These are phyloP conservation scores for Suillus cothurnatus DNA, from an alignment of 768 basidiomycete species.

Conservation along the genomic window DNA sequence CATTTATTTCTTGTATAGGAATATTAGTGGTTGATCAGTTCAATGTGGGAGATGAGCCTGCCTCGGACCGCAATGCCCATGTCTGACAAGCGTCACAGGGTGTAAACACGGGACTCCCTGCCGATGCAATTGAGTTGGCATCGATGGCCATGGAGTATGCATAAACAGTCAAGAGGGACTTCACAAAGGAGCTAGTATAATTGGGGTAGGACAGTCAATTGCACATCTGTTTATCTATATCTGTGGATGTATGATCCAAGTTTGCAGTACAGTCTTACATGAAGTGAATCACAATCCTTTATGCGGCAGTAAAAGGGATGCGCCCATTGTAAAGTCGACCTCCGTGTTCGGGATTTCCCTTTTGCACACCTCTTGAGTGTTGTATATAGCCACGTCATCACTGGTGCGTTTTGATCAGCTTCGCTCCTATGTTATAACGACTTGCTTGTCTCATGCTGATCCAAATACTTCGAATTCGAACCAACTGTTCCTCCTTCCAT, in stretches of 20 bases:
- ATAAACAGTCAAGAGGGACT: background rate
- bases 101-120: background rate
- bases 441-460: background rate
- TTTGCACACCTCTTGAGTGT: too few species aligned
- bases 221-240: background rate
- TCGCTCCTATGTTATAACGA: background rate
- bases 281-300: background rate
- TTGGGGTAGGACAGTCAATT: background rate
- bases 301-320: background rate
- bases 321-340: too few species aligned
- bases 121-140: background rate
- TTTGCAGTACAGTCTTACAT: background rate
- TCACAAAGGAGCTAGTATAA: background rate
- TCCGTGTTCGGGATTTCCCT: too few species aligned
- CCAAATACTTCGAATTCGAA: background rate
- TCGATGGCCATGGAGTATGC: background rate
- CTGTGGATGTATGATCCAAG: background rate
- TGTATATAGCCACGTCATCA: too few species aligned
- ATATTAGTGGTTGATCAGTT: background rate
- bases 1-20: background rate
- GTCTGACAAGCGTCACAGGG: background rate
- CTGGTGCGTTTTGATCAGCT: background rate
- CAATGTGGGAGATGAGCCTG: background rate
- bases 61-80: background rate
- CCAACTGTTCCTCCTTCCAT: background rate